Percentiles rank a stretch among this genome's conserved stretches.
phyloP scores from a whole-genome alignment of 2,329 filamentous ascomycete genomes.

The Colletotrichum higginsianum region DNA sequence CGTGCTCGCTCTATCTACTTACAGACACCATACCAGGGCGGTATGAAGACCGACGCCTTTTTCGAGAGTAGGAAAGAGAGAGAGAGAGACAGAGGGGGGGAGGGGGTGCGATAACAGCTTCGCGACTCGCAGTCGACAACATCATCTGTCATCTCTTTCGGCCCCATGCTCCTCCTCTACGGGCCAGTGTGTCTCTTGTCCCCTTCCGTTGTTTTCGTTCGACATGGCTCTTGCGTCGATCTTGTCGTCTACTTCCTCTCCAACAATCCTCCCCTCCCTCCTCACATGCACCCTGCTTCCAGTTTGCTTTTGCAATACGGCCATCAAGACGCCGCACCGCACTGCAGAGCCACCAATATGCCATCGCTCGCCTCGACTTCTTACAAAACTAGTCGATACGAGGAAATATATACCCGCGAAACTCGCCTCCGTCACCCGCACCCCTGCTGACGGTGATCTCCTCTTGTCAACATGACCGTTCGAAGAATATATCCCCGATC shows the following conservation, averaged over 20 bases:
- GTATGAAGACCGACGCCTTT: background rate
- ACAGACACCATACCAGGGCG: background rate
- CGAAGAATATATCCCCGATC: background rate
- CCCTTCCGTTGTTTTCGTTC: background rate
- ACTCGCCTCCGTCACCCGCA: background rate
- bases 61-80: background rate
- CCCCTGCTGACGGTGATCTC: background rate
- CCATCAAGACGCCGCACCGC: background rate
- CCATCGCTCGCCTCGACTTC: background rate
- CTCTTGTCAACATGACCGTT: background rate
- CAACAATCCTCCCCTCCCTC: background rate
- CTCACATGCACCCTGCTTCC: slow-evolving; percentile 2
- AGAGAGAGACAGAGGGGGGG: too few relatives aligned
- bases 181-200: background rate
- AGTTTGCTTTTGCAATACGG: background rate
- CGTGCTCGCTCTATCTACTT: background rate
- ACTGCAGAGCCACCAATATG: background rate
- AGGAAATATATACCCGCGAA: too few relatives aligned
- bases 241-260: too few relatives aligned
- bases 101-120: background rate
- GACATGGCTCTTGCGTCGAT: background rate
- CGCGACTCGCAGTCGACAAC: background rate
- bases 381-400: background rate
- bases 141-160: background rate
- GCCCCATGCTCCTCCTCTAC: slow-evolving; percentile 3